Evolutionary conservation across 2,329 filamentous ascomycete genomes (phyloP), one percentile per base, ranked within the genome.

Genomic region (Cytospora mali): DNA sequence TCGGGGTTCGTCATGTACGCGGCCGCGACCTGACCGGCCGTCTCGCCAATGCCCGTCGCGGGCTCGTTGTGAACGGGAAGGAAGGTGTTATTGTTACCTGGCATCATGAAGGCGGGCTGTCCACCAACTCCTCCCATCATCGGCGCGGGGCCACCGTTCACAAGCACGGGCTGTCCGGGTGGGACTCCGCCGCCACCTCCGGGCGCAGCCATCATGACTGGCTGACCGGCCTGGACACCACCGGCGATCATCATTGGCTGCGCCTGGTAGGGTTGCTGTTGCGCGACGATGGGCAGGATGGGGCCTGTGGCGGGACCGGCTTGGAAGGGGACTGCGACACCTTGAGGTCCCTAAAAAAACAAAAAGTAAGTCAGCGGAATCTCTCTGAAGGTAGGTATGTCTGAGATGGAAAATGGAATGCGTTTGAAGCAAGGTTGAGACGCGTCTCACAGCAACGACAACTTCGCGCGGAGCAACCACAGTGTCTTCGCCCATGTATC

Each of bases 11-110:
- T 75, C 51, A 79, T 72, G 70, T 82, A 80, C 62, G 81, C 77
- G 23, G 79, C 71, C 35, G 76, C 73, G 51, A 81, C 71, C 71
- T 86, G 83, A 61, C 70, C 71, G 39, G 75, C 73, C 1, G 83
- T 86, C 66, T 78, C 79, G 66, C 83, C 83, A 57, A 85, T 69
- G 61, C 83, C 78, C 73, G 80, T 73, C 64, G 84, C 77, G 65
- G 73, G 69, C 51, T 86, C 81, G n/a, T 80, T 77, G 66, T 76
- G 71, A 53, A 75, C 69, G 56, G 71, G 73, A 55, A 52, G 57
- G 64, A 61, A 33, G 46, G 35, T 51, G 65, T 66, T 57, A 66
- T 66, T 62, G 72, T 76, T 79, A 76, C 78, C 78, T 77, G 76
- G 72, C 69, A 78, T 70, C 68, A 77, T 67, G 66, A 23, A 46